phyloP scores from a whole-genome alignment of 306 rosid species.

The Clitoria ternatea region DNA sequence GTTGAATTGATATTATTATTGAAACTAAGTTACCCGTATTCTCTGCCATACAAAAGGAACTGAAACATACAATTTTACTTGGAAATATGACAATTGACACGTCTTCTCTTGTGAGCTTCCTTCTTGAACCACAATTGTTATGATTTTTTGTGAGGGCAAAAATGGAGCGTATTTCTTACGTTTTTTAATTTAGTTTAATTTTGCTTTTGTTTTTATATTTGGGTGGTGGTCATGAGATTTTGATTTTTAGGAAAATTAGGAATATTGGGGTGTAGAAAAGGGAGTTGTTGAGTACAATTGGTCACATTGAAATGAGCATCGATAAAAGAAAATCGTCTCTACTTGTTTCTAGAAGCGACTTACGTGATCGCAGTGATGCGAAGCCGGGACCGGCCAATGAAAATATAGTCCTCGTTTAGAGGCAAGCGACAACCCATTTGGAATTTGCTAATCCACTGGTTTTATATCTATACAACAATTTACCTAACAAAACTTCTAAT shows the following conservation, averaged over 20 bases:
- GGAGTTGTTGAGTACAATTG: neutral
- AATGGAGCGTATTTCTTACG: neutral
- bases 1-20: neutral
- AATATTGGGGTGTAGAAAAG: neutral
- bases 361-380: neutral
- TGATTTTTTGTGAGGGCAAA: neutral
- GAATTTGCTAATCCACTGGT: neutral
- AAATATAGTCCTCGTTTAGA: neutral
- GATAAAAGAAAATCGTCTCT: neutral
- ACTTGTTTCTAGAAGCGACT: constrained; percentile 11
- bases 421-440: neutral
- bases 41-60: constrained; percentile 4
- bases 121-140: constrained; percentile 16
- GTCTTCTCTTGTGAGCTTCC: neutral
- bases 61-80: neutral
- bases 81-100: constrained; percentile 18
- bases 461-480: neutral
- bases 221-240: neutral
- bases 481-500: no score
- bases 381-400: neutral
- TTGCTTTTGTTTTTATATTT: neutral
- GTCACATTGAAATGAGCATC: neutral
- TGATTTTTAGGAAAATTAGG: neutral
- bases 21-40: neutral
- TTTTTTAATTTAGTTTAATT: no score